These are phyloP conservation scores for Fonsecaea nubica DNA, from an alignment of 2,329 filamentous ascomycete species.

Conservation along the genomic window DNA sequence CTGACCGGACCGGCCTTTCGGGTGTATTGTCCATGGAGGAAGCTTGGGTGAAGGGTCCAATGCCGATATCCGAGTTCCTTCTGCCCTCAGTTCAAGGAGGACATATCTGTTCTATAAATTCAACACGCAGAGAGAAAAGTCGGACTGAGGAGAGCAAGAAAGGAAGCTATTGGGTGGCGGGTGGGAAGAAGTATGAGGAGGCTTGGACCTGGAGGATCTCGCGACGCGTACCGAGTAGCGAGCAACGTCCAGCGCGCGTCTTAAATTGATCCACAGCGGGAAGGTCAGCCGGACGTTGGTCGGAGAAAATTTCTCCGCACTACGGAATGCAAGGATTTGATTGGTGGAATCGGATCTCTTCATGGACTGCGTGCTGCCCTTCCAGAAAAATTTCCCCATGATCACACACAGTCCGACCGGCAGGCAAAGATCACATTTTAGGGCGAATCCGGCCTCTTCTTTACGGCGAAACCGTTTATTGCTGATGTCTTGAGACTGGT, in stretches of 20 bases:
- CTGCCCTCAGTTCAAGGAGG: neutral
- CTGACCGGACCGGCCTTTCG: conserved; percentile 30
- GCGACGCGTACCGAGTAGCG: neutral
- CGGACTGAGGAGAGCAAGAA: neutral
- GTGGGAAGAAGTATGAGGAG: neutral
- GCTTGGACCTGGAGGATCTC: neutral
- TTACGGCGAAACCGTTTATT: neutral
- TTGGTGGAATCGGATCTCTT: conserved; percentile 12
- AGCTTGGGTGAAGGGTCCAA: neutral
- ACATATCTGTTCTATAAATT: neutral
- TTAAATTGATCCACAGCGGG: neutral
- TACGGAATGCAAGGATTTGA: neutral
- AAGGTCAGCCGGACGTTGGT: neutral
- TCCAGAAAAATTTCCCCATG: conserved; percentile 5
- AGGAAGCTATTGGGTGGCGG: neutral
- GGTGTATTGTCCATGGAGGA: conserved; percentile 38
- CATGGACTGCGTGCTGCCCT: neutral
- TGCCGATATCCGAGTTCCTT: neutral
- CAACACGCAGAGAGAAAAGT: neutral
- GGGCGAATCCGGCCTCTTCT: neutral
- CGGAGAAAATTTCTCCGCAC: conserved; percentile 13
- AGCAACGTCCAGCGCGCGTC: neutral
- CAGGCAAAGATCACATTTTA: conserved; percentile 1
- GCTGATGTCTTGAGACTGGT: neutral
- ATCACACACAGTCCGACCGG: neutral